These are phyloP conservation scores for Vaccinium vitisidaea DNA, from an alignment of 148 eudicot genomes.

Conservation along the genomic window DNA sequence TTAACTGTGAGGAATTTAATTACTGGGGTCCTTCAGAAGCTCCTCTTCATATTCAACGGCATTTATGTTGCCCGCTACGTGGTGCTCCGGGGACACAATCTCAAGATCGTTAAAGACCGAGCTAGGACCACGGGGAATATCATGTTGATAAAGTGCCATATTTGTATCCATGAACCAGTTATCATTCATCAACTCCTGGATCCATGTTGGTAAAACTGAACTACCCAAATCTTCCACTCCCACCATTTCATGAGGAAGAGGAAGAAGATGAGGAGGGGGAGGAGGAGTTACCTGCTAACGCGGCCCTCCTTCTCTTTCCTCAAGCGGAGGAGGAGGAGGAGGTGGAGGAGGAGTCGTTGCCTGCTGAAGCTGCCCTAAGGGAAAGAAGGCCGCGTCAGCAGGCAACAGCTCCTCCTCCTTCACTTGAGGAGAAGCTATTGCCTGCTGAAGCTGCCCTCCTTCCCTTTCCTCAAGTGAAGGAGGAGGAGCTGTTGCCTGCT, in stretches of 20 bases:
- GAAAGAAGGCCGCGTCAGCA: background rate
- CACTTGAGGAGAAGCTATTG: background rate
- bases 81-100: background rate
- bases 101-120: background rate
- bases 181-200: background rate
- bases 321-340: background rate
- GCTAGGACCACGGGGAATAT: background rate
- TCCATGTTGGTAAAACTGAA: background rate
- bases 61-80: background rate
- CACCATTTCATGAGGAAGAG: background rate
- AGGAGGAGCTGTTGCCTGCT: background rate
- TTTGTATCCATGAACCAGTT: too few relatives aligned
- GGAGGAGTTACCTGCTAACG: background rate
- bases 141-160: background rate
- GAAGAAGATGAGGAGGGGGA: background rate
- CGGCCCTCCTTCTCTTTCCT: background rate
- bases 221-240: background rate
- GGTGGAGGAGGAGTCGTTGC: too few relatives aligned
- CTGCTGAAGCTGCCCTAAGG: background rate
- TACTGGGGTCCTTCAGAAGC: background rate
- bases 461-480: background rate
- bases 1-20: too few relatives aligned
- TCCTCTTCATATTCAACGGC: background rate
- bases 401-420: background rate
- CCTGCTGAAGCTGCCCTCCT: too few relatives aligned